A percentile compares a stretch with the other conserved stretches of the same genome.
Conservation (phyloP, 768 basidiomycete genomes). For the Mycena vitilis region DNA sequence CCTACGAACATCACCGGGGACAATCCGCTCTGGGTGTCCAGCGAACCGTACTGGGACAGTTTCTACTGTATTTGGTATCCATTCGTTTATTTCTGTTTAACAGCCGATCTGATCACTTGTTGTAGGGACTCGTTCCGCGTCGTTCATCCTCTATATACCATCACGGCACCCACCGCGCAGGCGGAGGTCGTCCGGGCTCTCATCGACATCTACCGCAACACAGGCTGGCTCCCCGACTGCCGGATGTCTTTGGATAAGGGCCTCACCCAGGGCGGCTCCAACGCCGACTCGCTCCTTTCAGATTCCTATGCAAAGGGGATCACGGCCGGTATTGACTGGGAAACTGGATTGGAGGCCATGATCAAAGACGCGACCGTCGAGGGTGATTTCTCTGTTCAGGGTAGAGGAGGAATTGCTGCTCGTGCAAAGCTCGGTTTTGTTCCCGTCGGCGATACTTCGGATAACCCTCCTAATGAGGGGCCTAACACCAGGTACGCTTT, state of each 20-base stretch:
- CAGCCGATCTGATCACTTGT: background rate
- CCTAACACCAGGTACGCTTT: constrained; percentile 15
- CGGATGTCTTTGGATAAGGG: constrained; percentile 44
- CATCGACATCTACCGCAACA: constrained; percentile 42
- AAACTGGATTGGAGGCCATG: constrained; percentile 40
- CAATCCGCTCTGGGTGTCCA: constrained; percentile 41
- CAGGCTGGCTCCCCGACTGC: constrained; percentile 43
- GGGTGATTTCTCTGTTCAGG: constrained; percentile 31
- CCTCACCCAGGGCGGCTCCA: constrained; percentile 43
- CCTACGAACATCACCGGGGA: constrained; percentile 43
- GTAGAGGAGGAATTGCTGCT: constrained; percentile 26
- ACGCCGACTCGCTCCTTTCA: constrained; percentile 41
- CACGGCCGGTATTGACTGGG: constrained; percentile 41
- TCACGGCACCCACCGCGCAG: constrained; percentile 33
- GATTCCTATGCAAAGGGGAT: constrained; percentile 43
- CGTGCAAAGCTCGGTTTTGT: constrained; percentile 22
- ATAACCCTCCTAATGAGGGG: constrained; percentile 33
- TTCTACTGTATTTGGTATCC: constrained; percentile 42
- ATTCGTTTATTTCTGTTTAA: background rate
- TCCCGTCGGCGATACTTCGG: constrained; percentile 23
- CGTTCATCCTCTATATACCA: constrained; percentile 32
- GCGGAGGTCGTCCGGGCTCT: constrained; percentile 41
- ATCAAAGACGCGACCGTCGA: constrained; percentile 34
- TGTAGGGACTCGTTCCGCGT: constrained; percentile 35
- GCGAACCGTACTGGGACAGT: constrained; percentile 41